These are phyloP conservation scores for Pezicula rhizophila DNA, from an alignment of 2,329 filamentous ascomycete genomes.

Conservation along the genomic window DNA sequence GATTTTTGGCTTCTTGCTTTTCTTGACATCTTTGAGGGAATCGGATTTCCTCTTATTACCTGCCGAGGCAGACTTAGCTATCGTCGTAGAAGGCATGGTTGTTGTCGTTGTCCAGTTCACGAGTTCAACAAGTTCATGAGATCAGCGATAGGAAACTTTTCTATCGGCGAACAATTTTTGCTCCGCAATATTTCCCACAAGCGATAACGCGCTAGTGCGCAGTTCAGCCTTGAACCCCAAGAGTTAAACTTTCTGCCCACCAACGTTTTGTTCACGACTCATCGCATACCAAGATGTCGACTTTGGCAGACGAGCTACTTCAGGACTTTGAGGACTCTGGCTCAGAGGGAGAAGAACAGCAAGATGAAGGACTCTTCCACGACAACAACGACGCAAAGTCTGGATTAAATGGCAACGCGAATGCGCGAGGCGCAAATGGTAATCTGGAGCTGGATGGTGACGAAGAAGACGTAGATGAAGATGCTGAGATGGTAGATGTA, in stretches of 20 bases:
- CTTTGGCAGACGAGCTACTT: conserved; percentile 84
- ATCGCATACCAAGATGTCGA: conserved; percentile 59
- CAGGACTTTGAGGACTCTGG: conserved; percentile 86
- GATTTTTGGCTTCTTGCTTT: conserved; percentile 46
- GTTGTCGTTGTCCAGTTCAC: background rate
- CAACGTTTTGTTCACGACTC: too few relatives aligned
- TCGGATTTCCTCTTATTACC: conserved; percentile 54
- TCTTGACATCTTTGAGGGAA: conserved; percentile 38
- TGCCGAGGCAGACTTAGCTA: conserved; percentile 38
- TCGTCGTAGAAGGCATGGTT: conserved; percentile 26
- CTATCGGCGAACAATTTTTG: too few relatives aligned
- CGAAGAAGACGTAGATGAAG: conserved; percentile 53
- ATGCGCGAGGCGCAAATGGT: conserved; percentile 30
- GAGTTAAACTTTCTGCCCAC: too few relatives aligned
- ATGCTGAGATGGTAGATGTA: conserved; percentile 48
- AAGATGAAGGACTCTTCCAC: conserved; percentile 39
- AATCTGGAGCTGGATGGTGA: conserved; percentile 56
- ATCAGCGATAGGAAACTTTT: too few relatives aligned
- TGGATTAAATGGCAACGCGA: conserved; percentile 26
- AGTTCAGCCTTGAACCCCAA: too few relatives aligned
- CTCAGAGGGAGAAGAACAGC: conserved; percentile 64
- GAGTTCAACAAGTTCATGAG: too few relatives aligned
- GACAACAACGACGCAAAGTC: conserved; percentile 35
- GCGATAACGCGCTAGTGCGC: too few relatives aligned
- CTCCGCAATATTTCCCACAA: too few relatives aligned